Conservation (phyloP, 768 basidiomycete species). For the Tricholoma sp. region DNA sequence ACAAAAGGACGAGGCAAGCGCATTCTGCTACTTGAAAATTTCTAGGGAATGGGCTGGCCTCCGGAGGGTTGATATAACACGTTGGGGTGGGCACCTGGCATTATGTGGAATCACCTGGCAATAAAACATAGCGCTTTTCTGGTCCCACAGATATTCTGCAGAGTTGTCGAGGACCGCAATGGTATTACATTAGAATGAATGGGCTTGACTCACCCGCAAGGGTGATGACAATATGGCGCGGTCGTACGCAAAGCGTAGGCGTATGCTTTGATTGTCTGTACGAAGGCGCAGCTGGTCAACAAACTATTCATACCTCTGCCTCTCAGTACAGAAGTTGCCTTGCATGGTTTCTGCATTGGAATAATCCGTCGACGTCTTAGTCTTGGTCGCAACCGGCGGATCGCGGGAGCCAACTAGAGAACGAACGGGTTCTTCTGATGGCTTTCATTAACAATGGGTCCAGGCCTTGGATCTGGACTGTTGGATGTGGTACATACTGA, state of each 20-base stretch:
- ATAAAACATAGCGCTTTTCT: not conserved
- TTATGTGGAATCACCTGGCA: not conserved
- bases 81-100: not conserved
- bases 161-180: not conserved
- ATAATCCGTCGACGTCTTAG: not conserved
- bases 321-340: not conserved
- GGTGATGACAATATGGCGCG: not conserved
- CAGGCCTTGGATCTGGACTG: not conserved
- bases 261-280: not conserved
- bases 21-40: not conserved
- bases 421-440: not conserved
- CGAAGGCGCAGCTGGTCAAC: not conserved
- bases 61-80: not conserved
- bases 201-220: not conserved
- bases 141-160: not conserved
- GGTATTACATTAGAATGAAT: not conserved
- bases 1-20: not conserved
- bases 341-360: not conserved
- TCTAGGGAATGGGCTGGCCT: not conserved
- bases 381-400: not conserved
- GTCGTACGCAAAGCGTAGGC: not conserved
- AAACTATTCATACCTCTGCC: not conserved
- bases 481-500: not conserved
- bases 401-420: not conserved
- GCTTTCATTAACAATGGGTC: not conserved